Percentiles rank a stretch among this genome's conserved stretches.
These are phyloP conservation scores for Pichia sp. DNA, from an alignment of 1,139 yeast species.

Conservation along the genomic window DNA sequence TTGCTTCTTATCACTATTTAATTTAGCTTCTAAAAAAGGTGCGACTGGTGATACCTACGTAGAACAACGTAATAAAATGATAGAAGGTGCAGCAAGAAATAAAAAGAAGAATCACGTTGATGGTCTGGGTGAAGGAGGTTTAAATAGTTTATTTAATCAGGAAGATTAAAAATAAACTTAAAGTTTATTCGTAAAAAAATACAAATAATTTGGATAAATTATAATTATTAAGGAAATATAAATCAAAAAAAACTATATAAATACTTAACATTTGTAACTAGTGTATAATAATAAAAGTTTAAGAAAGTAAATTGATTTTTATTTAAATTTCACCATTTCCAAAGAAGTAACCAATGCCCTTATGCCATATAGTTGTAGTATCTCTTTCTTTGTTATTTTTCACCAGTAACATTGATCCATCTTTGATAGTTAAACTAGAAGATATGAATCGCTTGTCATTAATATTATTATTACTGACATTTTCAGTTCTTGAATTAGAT, in stretches of 20 bases:
- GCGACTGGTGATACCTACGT: conserved; percentile 28
- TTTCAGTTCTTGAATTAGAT: neutral
- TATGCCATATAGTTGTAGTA: conserved; percentile 6
- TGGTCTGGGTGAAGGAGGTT: conserved; percentile 33
- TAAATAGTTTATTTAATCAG: conserved; percentile 40
- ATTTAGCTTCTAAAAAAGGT: conserved; percentile 32
- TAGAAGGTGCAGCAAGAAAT: conserved; percentile 19
- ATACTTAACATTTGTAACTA: neutral
- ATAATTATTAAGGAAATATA: neutral
- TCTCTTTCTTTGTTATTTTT: conserved; percentile 3
- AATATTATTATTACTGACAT: neutral
- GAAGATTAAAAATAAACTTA: conserved; percentile 20
- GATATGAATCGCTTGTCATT: neutral
- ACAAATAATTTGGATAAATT: neutral
- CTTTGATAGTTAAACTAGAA: conserved; percentile 8
- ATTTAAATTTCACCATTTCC: conserved; percentile 19
- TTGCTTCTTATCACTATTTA: conserved; percentile 44
- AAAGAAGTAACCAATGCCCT: conserved; percentile 14
- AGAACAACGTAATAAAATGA: conserved; percentile 14
- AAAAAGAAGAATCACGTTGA: conserved; percentile 26
- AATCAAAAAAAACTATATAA: neutral
- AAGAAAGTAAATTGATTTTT: neutral
- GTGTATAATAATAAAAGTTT: neutral
- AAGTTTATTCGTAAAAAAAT: neutral
- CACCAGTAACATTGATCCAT: conserved; percentile 15